These are phyloP conservation scores for Carex littledalei DNA, from an alignment of 176 grass and related monocot species.

Conservation along the genomic window DNA sequence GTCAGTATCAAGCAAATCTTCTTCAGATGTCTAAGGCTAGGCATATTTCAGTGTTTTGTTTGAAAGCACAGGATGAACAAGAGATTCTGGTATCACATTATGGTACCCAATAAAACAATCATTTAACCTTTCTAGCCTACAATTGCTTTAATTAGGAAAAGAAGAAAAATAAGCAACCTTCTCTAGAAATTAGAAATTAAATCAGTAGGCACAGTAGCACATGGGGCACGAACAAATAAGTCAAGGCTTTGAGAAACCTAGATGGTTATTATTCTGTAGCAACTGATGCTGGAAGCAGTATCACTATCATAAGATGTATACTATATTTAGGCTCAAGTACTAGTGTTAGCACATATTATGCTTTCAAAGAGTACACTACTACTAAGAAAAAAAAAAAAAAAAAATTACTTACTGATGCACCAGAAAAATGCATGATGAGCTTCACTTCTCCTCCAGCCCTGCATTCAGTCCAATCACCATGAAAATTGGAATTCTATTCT, in stretches of 20 bases:
- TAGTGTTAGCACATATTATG: neutral
- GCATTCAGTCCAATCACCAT: neutral
- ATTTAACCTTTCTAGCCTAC: neutral
- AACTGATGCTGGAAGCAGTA: neutral
- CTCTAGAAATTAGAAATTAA: neutral
- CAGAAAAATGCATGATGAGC: constrained; percentile 63
- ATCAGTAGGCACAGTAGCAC: neutral
- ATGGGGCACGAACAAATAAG: neutral
- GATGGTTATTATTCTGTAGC: neutral
- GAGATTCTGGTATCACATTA: neutral
- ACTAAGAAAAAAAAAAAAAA: neutral
- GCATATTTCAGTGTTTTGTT: neutral
- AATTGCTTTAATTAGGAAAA: neutral
- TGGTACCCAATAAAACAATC: neutral
- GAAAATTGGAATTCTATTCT: constrained; percentile 23
- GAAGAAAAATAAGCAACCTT: neutral
- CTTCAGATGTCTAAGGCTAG: neutral
- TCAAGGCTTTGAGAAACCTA: neutral
- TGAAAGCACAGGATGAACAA: neutral
- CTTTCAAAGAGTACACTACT: neutral
- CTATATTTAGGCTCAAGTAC: neutral
- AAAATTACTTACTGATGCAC: constrained; percentile 43
- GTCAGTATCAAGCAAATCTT: neutral
- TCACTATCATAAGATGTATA: neutral
- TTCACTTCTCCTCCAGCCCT: constrained; percentile 73